A percentile compares a stretch with the other conserved stretches of the same genome.
Evolutionary conservation across 2,329 filamentous ascomycete genomes (phyloP).

Genomic region (Ophiocordyceps sinensis): DNA sequence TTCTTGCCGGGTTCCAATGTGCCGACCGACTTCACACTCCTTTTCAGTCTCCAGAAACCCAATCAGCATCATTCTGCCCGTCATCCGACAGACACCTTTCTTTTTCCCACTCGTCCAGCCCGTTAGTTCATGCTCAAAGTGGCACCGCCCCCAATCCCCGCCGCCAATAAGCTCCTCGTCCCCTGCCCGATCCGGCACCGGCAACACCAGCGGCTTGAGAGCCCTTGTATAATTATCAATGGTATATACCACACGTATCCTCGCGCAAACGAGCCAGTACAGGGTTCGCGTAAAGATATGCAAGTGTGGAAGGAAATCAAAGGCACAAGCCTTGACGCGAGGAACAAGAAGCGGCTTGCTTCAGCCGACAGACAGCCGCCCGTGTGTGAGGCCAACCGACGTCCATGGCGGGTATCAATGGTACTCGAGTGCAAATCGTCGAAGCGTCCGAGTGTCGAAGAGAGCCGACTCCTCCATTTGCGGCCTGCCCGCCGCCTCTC

Average conservation of each 20-base stretch:
- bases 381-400: not conserved
- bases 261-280: not conserved
- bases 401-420: not conserved
- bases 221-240: not conserved
- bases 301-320: not conserved
- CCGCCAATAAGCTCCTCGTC: conserved; percentile 2
- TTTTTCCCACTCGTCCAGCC: not conserved
- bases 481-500: not conserved
- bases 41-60: no score
- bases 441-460: not conserved
- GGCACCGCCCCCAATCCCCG: not conserved
- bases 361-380: not conserved
- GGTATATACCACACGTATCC: not conserved
- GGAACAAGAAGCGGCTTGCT: not conserved
- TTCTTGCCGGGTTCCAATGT: no score
- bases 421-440: not conserved
- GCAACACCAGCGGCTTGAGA: not conserved
- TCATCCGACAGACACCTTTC: no score
- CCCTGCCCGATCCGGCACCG: conserved; percentile 1
- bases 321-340: not conserved
- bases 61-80: no score
- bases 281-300: not conserved
- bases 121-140: not conserved
- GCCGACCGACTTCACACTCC: no score
- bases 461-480: not conserved